Evolutionary conservation across 2,329 filamentous ascomycete genomes (phyloP), one percentile per base, ranked within the genome.

Genomic region (Aspergillus thermomutatus): DNA sequence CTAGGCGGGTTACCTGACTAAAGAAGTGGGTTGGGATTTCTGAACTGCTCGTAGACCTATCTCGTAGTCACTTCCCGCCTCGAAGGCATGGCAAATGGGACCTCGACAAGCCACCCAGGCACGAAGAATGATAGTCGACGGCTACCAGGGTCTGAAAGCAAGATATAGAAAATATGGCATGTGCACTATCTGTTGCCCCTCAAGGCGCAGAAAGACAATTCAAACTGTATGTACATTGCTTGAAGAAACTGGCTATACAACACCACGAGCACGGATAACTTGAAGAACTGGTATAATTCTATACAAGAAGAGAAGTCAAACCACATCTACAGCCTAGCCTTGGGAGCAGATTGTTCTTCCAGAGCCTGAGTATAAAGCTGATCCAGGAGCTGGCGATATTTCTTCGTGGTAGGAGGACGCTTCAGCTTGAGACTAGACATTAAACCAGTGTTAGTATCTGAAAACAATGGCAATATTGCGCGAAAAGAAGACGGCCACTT

Each of bases 381-480:
- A 61, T 88, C 85, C 25, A 88, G 70, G 34, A 84, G 69, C 46
- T 75, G 64, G 54, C 85, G 79, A 70, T 82, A 89, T 60, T 74
- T 77, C 79, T 88, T 89, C 26, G 81, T 85, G 4, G 84, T 80
- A 60, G 87, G 85, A 49, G 87, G 85, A 46, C 87, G 82, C 79
- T 90, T 90, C 67, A 90, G 76, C 73, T 91, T 91, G 59, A 90
- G 75, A 54, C 87, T 89, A 59, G 55, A 53, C 21, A 3, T 5
- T 19, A 28, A 17, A 34, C 6, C 28, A 43, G 14, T 3, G 45
- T 27, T 17, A 28, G 54, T 69, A 55, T 31, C 28, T 27, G 11
- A 4, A 26, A 7, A 14, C 4, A 23, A 37, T 1, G 40, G 23
- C 37, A 4, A 37, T 3, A 31, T 25, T n/a, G 17, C 50, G 50